Base-by-base conservation (phyloP, 2,329 filamentous ascomycete genomes). In the Penicillium fuscoglaucum region DNA sequence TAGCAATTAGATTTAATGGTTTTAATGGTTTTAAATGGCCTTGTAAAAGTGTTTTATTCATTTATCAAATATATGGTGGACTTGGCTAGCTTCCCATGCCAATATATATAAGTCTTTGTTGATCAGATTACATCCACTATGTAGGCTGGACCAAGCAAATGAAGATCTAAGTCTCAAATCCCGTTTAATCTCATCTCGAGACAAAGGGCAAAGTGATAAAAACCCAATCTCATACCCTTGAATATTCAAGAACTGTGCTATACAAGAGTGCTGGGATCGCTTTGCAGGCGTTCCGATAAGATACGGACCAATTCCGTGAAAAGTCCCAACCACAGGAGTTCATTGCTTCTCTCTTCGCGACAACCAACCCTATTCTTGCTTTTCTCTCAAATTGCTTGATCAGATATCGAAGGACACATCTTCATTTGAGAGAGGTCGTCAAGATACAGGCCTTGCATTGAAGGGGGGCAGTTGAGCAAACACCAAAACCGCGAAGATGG, bases 401-500 rank as follows among this genome's bases (percentile, higher is more conserved):
- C 15, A 13, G 13, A 35, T 15, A 17, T 24, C 13, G 19, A 19
- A 44, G 28, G 19, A 9, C 13, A 9, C 8, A 13, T 10, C 9
- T 35, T 7, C 1, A 21, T 29, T 17, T 35, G 29, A 40, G 26
- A 24, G 10, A 21, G n/a, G n/a, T 21, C 2, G 21, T 24, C 9
- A n/a, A 12, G 17, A 37, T 29, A 15, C 29, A 53, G 29, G 12
- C 41, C 33, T 26, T 45, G 41, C 29, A 17, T 45, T 35, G 40
- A 46, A 47, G 21, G 29, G n/a, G 49, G 5, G 49, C 40, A 21
- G 17, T 47, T 53, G 29, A 50, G 19, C 53, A 35, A 52, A 51
- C 47, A 51, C 26, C 52, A 54, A 33, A 50, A 33, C 41, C 37
- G 51, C 15, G 56, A 71, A 52, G 19, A 80, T 80, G 78, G 70